Evolutionary conservation across 2,329 filamentous ascomycete species (phyloP).

Genomic region (Boeremia exigua): DNA sequence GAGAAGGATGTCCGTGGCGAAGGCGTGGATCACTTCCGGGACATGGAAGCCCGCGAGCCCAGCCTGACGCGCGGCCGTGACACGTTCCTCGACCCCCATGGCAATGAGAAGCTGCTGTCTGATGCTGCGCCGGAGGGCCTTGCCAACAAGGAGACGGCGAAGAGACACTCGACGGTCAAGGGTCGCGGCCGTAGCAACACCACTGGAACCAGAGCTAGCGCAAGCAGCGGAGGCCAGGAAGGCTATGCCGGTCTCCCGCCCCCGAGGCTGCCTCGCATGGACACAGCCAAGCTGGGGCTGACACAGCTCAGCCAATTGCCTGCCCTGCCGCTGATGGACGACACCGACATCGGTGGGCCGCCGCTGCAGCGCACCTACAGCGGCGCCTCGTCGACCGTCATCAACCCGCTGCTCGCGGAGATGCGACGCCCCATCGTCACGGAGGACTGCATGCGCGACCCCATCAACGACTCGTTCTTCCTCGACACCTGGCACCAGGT

Average conservation of each 20-base stretch:
- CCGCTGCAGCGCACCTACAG: conserved; percentile 62
- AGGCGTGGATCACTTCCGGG: conserved; percentile 74
- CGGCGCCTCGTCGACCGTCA: conserved; percentile 54
- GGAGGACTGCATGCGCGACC: conserved; percentile 94
- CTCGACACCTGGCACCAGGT: conserved; percentile 86
- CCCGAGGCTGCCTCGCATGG: conserved; percentile 63
- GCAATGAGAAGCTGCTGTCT: conserved; percentile 73
- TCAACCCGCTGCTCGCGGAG: conserved; percentile 64
- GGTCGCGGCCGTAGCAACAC: conserved; percentile 42
- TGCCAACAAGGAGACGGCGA: conserved; percentile 48
- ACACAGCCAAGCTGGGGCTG: conserved; percentile 72
- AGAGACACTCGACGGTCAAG: conserved; percentile 50
- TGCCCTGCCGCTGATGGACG: conserved; percentile 71
- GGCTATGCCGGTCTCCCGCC: conserved; percentile 64
- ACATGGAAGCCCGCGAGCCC: conserved; percentile 57
- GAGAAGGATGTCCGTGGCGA: conserved; percentile 79
- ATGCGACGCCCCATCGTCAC: conserved; percentile 76
- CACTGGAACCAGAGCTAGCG: conserved; percentile 38
- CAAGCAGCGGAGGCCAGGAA: conserved; percentile 34
- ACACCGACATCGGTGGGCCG: conserved; percentile 82
- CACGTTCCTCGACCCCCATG: conserved; percentile 68
- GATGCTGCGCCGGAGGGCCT: conserved; percentile 68
- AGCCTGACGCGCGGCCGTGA: conserved; percentile 72
- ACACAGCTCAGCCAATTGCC: conserved; percentile 73
- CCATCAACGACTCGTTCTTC: conserved; percentile 80